Evolutionary conservation across 2,329 filamentous ascomycete species (phyloP).

Genomic region (Aspergillus sp.): DNA sequence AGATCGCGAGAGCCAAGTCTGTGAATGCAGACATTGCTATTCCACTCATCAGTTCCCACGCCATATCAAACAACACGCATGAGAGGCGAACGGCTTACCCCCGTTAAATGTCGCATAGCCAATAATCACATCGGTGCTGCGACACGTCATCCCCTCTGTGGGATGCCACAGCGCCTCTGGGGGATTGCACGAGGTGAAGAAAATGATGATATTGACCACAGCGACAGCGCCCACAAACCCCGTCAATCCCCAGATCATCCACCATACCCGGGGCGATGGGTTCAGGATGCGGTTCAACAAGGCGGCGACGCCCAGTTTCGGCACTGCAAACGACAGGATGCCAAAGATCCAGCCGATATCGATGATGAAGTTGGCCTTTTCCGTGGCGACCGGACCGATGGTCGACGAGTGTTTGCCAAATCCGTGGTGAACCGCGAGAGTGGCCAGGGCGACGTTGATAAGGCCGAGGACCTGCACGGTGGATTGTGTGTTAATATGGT

Average conservation of each 20-base stretch:
- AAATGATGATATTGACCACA: constrained; percentile 33
- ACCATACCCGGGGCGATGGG: constrained; percentile 10
- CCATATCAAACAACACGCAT: background rate
- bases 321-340: constrained; percentile 22
- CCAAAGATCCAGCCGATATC: constrained; percentile 23
- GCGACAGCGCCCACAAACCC: constrained; percentile 28
- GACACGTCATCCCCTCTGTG: constrained; percentile 29
- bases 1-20: constrained; percentile 28
- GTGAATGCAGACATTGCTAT: constrained; percentile 26
- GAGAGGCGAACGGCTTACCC: constrained; percentile 22
- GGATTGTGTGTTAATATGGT: background rate
- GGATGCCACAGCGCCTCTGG: constrained; percentile 37
- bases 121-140: constrained; percentile 33
- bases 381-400: constrained; percentile 20
- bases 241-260: constrained; percentile 22
- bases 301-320: constrained; percentile 23
- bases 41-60: background rate
- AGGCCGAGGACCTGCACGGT: constrained; percentile 30
- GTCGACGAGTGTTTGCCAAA: constrained; percentile 38
- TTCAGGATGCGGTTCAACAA: constrained; percentile 22
- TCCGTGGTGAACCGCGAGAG: constrained; percentile 35
- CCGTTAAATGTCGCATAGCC: constrained; percentile 38
- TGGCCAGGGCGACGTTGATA: constrained; percentile 32
- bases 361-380: constrained; percentile 20
- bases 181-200: constrained; percentile 42